Evolutionary conservation across 1,284 basidiomycete species (phyloP).

Genomic region (Trichosporon faecale): DNA sequence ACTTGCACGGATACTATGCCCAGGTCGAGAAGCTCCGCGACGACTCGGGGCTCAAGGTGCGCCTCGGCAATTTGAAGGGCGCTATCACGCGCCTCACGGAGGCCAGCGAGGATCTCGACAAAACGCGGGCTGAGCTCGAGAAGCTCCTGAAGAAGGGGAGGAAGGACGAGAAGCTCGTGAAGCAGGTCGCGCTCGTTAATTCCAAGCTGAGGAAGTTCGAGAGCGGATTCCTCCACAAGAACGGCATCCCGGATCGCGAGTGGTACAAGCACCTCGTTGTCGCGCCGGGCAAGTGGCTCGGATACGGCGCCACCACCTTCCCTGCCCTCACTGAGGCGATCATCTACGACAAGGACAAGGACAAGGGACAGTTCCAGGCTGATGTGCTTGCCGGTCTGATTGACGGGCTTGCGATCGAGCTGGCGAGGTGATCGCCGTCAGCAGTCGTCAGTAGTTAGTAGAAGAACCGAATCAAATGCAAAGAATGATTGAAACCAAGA

Average conservation of each 20-base stretch:
- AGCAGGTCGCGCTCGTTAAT: conserved; percentile 66
- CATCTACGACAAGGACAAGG: conserved; percentile 63
- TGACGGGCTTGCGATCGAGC: conserved; percentile 55
- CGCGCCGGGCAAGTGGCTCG: conserved; percentile 84
- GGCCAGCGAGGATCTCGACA: conserved; percentile 60
- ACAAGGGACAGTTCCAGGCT: conserved; percentile 64
- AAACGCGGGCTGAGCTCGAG: conserved; percentile 31
- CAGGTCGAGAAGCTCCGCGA: conserved; percentile 38
- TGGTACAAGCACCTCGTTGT: conserved; percentile 85
- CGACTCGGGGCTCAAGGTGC: conserved; percentile 31
- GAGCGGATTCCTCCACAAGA: conserved; percentile 74
- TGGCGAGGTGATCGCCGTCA: neutral
- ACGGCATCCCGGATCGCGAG: conserved; percentile 71
- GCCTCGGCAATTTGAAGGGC: conserved; percentile 57
- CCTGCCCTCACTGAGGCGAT: conserved; percentile 79
- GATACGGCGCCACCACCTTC: conserved; percentile 70
- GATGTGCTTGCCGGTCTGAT: conserved; percentile 62
- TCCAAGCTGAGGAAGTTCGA: conserved; percentile 72
- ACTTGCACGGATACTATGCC: conserved; percentile 62
- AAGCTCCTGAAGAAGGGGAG: conserved; percentile 38
- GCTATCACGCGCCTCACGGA: conserved; percentile 58
- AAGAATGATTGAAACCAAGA: neutral
- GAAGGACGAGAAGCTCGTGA: conserved; percentile 62
- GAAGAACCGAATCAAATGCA: neutral
- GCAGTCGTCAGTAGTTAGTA: neutral